Evolutionary conservation across 2,329 filamentous ascomycete species (phyloP), one percentile per base, ranked within the genome.

Genomic region (Pezicula neosporulosa): DNA sequence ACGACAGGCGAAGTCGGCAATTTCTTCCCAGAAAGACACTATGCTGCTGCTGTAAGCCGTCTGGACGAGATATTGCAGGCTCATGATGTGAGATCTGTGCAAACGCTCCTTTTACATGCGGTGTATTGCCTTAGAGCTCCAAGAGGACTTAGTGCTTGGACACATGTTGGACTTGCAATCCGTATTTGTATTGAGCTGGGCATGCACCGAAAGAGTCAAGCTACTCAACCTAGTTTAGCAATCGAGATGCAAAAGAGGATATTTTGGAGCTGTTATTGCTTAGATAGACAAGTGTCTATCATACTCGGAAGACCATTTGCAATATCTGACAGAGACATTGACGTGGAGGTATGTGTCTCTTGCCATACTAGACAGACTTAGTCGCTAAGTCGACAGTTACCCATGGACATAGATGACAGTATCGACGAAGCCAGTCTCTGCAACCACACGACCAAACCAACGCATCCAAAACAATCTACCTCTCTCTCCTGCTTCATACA

Each of bases 191-290:
- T 60, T 36, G 59, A 61, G 18, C 38, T 59, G 15, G 61, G 61
- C 8, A 44, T 63, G 44, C 60, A 49, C 44, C 0, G 33, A 18
- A 2, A 39, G 39, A 2, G 13, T 24, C 3, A 44, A 47, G 0
- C 21, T 48, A 3, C 48, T 6, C 18, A 16, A 15, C 52, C 46
- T 42, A 52, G 21, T 48, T 45, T 52, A 35, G 50, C 45, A 27
- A 16, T 62, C 1, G 63, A 68, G 48, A 64, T 68, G 13, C 53
- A 66, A 4, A 61, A 61, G 10, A 55, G 67, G 2, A 60, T 63
- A 1, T 70, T 70, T 50, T 70, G 68, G 68, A 61, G 61, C 3
- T 63, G 60, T 37, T 70, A 70, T 47, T 64, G 59, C 13, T 56
- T 70, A 6, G 68, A 71, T 38, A 57, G 68, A 8, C 58, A 64